phyloP scores from a whole-genome alignment of 2,329 filamentous ascomycete species.

The Geoglossum cookeanum region DNA sequence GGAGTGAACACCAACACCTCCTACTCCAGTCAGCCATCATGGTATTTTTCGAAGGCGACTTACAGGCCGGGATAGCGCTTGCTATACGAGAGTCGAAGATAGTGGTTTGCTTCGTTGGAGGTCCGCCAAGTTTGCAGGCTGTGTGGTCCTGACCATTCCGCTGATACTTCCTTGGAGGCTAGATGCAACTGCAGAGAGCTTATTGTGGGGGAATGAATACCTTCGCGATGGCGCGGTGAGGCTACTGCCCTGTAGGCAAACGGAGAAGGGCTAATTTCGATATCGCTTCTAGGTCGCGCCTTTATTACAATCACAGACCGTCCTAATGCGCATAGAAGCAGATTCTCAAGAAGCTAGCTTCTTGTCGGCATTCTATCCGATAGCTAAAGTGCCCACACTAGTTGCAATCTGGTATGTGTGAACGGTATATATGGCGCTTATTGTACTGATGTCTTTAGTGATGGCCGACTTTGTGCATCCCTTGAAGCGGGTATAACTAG shows the following conservation, averaged over 20 bases:
- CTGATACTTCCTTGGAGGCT: conserved; percentile 11
- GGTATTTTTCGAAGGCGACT: conserved; percentile 62
- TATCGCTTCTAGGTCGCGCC: conserved; percentile 7
- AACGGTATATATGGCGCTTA: background rate
- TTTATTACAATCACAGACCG: conserved; percentile 39
- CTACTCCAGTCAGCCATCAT: background rate
- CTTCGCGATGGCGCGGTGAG: conserved; percentile 24
- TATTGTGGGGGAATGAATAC: conserved; percentile 53
- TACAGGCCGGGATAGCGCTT: conserved; percentile 62
- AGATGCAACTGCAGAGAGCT: conserved; percentile 54
- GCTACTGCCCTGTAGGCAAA: conserved; percentile 6
- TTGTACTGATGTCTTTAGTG: conserved; percentile 23
- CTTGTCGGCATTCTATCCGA: conserved; percentile 61
- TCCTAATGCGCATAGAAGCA: conserved; percentile 50
- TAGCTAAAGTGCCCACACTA: conserved; percentile 60
- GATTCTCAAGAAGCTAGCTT: conserved; percentile 68
- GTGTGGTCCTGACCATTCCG: background rate
- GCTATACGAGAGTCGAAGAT: conserved; percentile 59
- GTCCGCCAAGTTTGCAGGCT: conserved; percentile 23
- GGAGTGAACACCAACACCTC: background rate
- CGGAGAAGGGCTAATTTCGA: background rate
- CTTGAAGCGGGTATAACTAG: conserved; percentile 43
- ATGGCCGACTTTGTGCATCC: conserved; percentile 62
- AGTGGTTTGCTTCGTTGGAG: conserved; percentile 69
- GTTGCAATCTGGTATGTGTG: conserved; percentile 50